Evolutionary conservation across 768 basidiomycete species (phyloP), one percentile per base, ranked within the genome.

Genomic region (Leccinum aurantiacum): DNA sequence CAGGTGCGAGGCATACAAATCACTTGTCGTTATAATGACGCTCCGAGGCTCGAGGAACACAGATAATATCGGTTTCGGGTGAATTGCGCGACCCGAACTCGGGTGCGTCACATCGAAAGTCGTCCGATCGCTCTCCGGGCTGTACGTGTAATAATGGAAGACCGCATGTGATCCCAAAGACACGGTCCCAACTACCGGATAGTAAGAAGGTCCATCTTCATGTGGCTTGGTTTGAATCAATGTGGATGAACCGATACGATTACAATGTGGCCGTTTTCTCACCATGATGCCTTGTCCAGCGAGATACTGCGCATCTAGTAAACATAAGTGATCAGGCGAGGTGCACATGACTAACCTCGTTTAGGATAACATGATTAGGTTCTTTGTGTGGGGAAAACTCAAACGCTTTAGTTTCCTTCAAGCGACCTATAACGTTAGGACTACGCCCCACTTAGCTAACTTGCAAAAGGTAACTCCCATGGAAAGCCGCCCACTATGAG

Each of bases 231-330:
- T 46, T 25, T 53, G 60, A 53, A 38, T 38, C 31, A 37, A 48
- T 54, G 44, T 46, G 38, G 60, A 56, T 49, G 53, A 61, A 35
- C 53, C 24, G 29, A 52, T 25, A 35, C 46, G 27, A 60, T 35
- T 31, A 57, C 33, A 58, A 63, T 65, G 53, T 61, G 56, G 55
- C 61, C 61, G 44, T 17, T 58, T 54, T 74, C 78, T 57, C 71
- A 94, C 94, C 84, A 95, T 90, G 60, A 98, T 98, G 11, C 96
- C 95, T 77, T 97, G 93, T 2, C 91, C 92, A 8, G 93, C 83
- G 17, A 85, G 80, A 74, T 98, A 98, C 86, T 91, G 66, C 5
- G 35, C 33, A 52, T 56, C 22, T 55, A 50, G 60, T 69, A 62
- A 68, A 61, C n/a, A 46, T 15, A 60, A 47, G 29, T 53, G 50